These are phyloP conservation scores for Zizania latifolia DNA, from an alignment of 176 grass and related monocot genomes.

Conservation along the genomic window DNA sequence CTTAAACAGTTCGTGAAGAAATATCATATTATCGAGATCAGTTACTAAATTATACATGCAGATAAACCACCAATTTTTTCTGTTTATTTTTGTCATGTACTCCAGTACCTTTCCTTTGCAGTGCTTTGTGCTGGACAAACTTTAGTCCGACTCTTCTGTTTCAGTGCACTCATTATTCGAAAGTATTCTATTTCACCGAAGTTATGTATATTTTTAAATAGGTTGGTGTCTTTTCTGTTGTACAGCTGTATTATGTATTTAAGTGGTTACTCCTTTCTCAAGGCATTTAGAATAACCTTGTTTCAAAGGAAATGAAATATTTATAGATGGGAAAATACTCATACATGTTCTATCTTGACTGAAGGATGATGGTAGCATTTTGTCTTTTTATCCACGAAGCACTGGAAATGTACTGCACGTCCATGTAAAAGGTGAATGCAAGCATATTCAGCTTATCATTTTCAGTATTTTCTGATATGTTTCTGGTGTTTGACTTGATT, in stretches of 20 bases:
- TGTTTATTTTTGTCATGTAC: not conserved
- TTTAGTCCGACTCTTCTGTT: not conserved
- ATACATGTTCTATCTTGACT: not conserved
- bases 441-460: not conserved
- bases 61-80: not conserved
- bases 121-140: not conserved
- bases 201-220: not conserved
- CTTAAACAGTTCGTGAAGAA: not conserved
- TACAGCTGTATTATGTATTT: not conserved
- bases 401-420: not conserved
- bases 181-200: not conserved
- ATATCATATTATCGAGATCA: not conserved
- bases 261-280: not conserved
- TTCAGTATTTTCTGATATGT: not conserved
- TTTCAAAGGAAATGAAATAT: not conserved
- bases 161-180: not conserved
- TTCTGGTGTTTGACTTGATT: not conserved
- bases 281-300: not conserved
- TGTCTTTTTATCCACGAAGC: not conserved
- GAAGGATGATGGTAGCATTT: not conserved
- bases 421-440: not conserved
- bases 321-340: not conserved
- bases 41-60: not conserved
- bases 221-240: not conserved
- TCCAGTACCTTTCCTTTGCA: not conserved